A percentile compares a stretch with the other conserved stretches of the same genome.
Conservation (phyloP, 2,329 filamentous ascomycete species). For the Botryosphaeria dothidea region DNA sequence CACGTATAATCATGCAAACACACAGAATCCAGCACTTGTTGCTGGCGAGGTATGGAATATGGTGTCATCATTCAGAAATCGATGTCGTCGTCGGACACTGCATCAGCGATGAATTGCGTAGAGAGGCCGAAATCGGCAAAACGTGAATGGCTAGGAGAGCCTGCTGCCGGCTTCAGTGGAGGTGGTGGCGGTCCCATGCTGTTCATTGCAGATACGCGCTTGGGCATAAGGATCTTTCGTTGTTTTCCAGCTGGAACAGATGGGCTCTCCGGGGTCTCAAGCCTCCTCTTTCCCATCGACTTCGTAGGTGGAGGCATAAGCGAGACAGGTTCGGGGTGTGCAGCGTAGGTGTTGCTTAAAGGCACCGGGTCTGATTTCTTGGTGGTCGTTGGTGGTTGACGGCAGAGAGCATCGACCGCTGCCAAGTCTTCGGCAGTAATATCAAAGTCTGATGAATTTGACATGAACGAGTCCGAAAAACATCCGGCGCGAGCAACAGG, state of each 20-base stretch:
- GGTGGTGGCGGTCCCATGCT: background rate
- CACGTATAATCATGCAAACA: too few relatives aligned
- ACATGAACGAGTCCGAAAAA: background rate
- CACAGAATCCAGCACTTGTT: too few relatives aligned
- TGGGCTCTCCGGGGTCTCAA: background rate
- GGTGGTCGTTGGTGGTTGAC: background rate
- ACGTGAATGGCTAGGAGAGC: background rate
- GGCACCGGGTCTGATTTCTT: background rate
- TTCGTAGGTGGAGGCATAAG: background rate
- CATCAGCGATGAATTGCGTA: background rate
- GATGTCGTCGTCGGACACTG: background rate
- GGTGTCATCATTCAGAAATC: background rate
- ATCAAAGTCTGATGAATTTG: background rate
- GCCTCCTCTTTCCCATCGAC: background rate
- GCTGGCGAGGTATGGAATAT: too few relatives aligned
- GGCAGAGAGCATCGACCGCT: background rate
- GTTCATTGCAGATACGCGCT: background rate
- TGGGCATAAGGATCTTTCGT: background rate
- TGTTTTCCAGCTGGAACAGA: background rate
- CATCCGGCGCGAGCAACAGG: background rate
- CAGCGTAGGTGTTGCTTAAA: background rate
- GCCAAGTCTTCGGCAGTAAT: background rate
- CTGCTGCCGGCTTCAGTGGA: background rate
- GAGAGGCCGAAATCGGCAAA: constrained; percentile 6
- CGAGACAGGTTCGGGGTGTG: background rate